These are phyloP conservation scores for Monosporascus sp. DNA, from an alignment of 2,329 filamentous ascomycete species.

Conservation along the genomic window DNA sequence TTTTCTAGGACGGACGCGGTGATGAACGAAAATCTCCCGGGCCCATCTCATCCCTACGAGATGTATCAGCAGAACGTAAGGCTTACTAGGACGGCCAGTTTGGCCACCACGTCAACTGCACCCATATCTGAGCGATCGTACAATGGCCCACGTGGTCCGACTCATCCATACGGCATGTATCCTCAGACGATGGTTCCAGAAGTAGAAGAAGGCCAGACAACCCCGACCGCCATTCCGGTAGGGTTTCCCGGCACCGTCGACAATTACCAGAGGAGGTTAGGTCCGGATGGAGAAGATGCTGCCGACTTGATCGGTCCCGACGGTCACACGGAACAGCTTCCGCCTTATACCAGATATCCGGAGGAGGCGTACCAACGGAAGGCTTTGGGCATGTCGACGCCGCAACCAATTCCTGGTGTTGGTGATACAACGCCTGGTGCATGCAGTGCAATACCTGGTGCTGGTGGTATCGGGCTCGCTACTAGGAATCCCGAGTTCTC, in stretches of 20 bases:
- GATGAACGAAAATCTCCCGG: slow-evolving; percentile 61
- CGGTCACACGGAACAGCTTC: slow-evolving; percentile 84
- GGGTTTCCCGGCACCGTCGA: slow-evolving; percentile 67
- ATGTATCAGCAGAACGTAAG: slow-evolving; percentile 73
- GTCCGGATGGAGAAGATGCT: slow-evolving; percentile 78
- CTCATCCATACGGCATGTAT: slow-evolving; percentile 84
- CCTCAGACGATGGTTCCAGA: slow-evolving; percentile 66
- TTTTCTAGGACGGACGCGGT: slow-evolving; percentile 48
- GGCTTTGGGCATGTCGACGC: slow-evolving; percentile 27
- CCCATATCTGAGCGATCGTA: slow-evolving; percentile 54
- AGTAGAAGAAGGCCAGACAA: slow-evolving; percentile 36
- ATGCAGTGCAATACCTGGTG: slow-evolving; percentile 41
- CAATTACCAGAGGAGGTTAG: slow-evolving; percentile 66
- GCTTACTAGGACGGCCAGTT: slow-evolving; percentile 49
- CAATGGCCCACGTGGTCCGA: slow-evolving; percentile 58
- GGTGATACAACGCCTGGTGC: slow-evolving; percentile 14
- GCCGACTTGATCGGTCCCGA: slow-evolving; percentile 82
- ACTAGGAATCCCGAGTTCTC: slow-evolving; percentile 59
- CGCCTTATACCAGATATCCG: slow-evolving; percentile 86
- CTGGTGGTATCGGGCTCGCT: slow-evolving; percentile 56
- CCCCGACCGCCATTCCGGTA: slow-evolving; percentile 51
- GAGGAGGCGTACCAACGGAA: slow-evolving; percentile 63
- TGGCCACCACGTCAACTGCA: slow-evolving; percentile 66
- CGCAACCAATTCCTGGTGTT: slow-evolving; percentile 15
- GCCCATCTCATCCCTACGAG: slow-evolving; percentile 77